A percentile compares a stretch with the other conserved stretches of the same genome.
Evolutionary conservation across 2,329 filamentous ascomycete species (phyloP).

Genomic region (Fusarium citri): DNA sequence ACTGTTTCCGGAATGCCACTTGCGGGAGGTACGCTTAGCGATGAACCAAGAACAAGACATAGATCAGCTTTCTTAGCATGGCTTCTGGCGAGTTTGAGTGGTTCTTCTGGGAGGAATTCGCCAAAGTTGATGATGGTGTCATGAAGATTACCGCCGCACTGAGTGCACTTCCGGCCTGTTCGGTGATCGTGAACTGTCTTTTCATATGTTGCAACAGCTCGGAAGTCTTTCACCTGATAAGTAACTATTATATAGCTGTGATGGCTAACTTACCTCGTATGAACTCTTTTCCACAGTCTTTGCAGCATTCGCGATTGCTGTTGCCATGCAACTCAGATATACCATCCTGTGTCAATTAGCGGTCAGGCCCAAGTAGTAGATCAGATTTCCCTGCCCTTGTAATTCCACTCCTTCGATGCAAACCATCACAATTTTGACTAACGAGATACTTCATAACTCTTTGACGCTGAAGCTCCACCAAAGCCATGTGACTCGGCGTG

Average conservation of each 20-base stretch:
- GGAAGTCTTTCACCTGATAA: constrained; percentile 52
- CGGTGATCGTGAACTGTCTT: constrained; percentile 58
- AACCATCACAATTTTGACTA: constrained; percentile 55
- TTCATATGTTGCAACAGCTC: constrained; percentile 57
- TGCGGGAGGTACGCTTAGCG: constrained; percentile 57
- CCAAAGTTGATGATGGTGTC: constrained; percentile 62
- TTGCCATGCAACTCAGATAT: constrained; percentile 63
- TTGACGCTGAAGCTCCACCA: constrained; percentile 57
- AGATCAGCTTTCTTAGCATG: constrained; percentile 57
- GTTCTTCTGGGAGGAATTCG: constrained; percentile 50
- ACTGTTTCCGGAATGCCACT: constrained; percentile 55
- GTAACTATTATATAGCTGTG: accelerated
- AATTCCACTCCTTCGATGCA: constrained; percentile 60
- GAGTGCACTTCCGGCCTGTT: constrained; percentile 58
- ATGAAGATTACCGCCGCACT: constrained; percentile 53
- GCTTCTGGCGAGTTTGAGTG: constrained; percentile 49
- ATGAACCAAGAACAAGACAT: constrained; percentile 60
- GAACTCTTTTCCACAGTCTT: constrained; percentile 59
- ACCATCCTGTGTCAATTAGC: constrained; percentile 46
- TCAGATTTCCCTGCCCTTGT: constrained; percentile 49
- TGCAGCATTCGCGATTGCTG: constrained; percentile 59
- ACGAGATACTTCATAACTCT: constrained; percentile 57
- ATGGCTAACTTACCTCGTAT: constrained; percentile 51
- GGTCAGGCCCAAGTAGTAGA: accelerated
- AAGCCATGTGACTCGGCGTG: constrained; percentile 60